Conservation (phyloP, 768 basidiomycete genomes). For the Tylopilus sp. region DNA sequence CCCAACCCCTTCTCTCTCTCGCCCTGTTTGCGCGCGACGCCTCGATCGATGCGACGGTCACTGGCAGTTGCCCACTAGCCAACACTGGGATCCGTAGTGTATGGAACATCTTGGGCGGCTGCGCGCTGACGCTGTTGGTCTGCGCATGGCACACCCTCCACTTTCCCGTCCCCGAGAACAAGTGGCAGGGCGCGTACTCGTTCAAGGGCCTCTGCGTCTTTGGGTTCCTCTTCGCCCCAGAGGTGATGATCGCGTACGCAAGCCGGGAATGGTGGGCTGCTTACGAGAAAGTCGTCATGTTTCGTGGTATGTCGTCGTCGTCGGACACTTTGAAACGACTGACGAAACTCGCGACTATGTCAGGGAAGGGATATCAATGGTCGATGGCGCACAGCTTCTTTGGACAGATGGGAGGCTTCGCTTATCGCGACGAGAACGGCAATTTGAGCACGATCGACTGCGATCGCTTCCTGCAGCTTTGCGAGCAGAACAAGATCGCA, state of each 20-base stretch:
- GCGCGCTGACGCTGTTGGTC: not conserved
- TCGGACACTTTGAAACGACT: not conserved
- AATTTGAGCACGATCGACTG: not conserved
- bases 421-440: not conserved
- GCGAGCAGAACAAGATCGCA: not conserved
- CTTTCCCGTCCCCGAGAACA: not conserved
- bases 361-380: not conserved
- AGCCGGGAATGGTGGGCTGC: not conserved
- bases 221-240: not conserved
- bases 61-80: not conserved
- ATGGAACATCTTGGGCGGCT: not conserved
- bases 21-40: not conserved
- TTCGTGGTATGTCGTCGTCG: not conserved
- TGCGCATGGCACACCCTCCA: not conserved
- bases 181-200: not conserved
- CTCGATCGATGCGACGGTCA: not conserved
- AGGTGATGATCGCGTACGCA: not conserved
- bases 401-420: not conserved
- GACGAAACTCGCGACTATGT: not conserved
- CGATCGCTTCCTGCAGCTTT: not conserved
- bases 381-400: not conserved
- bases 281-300: not conserved
- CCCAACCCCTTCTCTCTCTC: not conserved
- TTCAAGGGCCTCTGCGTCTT: not conserved
- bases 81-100: not conserved